Evolutionary conservation across 192 early-diverging fungal genomes (phyloP).

Genomic region (Paraglomus brasilianum): DNA sequence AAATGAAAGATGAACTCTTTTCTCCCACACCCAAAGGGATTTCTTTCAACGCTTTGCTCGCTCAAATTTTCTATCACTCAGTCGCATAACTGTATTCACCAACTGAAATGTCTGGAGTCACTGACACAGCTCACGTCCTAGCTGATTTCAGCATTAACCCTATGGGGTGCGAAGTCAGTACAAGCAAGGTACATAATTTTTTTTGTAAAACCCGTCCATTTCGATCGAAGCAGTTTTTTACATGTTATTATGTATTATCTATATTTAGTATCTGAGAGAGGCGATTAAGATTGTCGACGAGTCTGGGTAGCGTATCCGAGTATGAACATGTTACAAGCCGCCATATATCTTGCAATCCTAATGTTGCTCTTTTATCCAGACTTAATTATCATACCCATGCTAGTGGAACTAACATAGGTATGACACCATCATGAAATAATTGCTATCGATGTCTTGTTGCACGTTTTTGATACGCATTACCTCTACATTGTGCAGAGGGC

Average conservation of each 20-base stretch:
- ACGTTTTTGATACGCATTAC: not conserved
- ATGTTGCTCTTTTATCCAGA: not conserved
- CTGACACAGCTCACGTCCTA: not conserved
- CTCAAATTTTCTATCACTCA: too few relatives aligned
- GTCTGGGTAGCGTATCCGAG: too few relatives aligned
- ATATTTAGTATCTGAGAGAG: too few relatives aligned
- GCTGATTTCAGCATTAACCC: conserved; percentile 12
- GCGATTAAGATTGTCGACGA: too few relatives aligned
- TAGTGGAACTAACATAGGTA: conserved; percentile 16
- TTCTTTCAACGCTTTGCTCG: too few relatives aligned
- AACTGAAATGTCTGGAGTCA: not conserved
- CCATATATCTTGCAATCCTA: too few relatives aligned
- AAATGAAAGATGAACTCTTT: too few relatives aligned
- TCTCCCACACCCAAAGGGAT: too few relatives aligned
- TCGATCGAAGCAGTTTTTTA: too few relatives aligned
- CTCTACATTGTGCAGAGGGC: not conserved
- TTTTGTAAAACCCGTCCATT: not conserved
- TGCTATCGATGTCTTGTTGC: not conserved
- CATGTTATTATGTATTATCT: too few relatives aligned
- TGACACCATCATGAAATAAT: not conserved
- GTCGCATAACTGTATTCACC: too few relatives aligned
- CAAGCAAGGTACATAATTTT: not conserved
- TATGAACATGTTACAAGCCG: too few relatives aligned
- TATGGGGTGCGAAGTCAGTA: not conserved
- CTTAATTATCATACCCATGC: not conserved